These are phyloP conservation scores for Xylaria sp. DNA, from an alignment of 495 filamentous ascomycete species.

Conservation along the genomic window DNA sequence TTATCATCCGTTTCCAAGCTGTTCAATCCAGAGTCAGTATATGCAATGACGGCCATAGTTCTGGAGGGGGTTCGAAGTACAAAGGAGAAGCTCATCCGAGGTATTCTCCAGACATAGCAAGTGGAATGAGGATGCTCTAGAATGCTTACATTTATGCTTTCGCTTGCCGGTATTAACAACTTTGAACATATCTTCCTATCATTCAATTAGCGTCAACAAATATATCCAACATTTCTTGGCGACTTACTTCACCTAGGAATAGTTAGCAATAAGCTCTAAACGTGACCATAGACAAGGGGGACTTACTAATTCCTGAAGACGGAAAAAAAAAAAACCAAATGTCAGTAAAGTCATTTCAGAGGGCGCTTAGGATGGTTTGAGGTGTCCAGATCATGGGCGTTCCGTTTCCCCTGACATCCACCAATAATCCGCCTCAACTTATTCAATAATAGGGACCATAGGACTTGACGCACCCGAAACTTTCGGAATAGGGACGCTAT, in stretches of 20 bases:
- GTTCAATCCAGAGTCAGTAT: slow-evolving; percentile 8
- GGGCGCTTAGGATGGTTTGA: not conserved
- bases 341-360: not conserved
- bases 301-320: slow-evolving; percentile 24
- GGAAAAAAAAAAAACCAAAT: not conserved
- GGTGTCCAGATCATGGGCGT: not conserved
- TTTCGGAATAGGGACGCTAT: slow-evolving; percentile 91
- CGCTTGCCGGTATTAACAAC: slow-evolving; percentile 85
- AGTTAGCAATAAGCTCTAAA: slow-evolving; percentile 1
- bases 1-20: slow-evolving; percentile 95
- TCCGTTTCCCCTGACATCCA: not conserved
- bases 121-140: not conserved
- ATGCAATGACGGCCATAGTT: not conserved
- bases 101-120: not conserved
- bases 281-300: not conserved
- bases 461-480: slow-evolving; percentile 80
- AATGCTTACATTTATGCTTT: slow-evolving; percentile 43
- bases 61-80: not conserved
- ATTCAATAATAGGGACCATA: not conserved
- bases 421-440: not conserved
- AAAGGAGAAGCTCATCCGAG: not conserved
- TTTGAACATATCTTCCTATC: slow-evolving; percentile 97
- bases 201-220: not conserved
- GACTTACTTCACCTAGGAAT: slow-evolving; percentile 12
- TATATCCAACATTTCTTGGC: not conserved